A percentile compares a stretch with the other conserved stretches of the same genome.
Evolutionary conservation across 306 rosid genomes (phyloP).

Genomic region (Quercus suber): DNA sequence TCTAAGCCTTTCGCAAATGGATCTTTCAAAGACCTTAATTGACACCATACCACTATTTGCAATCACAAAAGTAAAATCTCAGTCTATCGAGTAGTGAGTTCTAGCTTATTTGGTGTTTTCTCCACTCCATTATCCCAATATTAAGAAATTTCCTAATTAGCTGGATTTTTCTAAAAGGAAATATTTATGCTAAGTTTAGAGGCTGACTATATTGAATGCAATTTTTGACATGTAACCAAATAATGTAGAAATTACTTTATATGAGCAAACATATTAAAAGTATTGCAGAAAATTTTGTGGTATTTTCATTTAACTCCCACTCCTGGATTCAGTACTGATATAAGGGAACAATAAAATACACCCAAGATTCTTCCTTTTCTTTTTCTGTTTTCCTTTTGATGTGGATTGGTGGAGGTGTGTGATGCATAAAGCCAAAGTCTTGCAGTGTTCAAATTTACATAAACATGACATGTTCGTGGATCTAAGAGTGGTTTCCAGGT

Average conservation of each 20-base stretch:
- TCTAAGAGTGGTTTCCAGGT: not conserved
- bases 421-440: not conserved
- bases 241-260: not conserved
- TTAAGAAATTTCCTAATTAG: not conserved
- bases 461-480: not conserved
- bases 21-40: too few relatives aligned
- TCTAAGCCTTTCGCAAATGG: too few relatives aligned
- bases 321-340: not conserved
- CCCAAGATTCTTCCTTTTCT: not conserved
- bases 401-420: not conserved
- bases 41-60: too few relatives aligned
- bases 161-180: not conserved
- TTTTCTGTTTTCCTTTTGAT: not conserved
- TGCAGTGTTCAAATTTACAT: not conserved
- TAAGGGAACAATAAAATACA: not conserved
- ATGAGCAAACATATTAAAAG: not conserved
- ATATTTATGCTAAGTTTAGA: not conserved
- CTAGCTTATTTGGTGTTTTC: not conserved
- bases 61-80: not conserved
- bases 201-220: not conserved
- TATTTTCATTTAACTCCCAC: not conserved
- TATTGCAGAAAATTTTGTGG: not conserved
- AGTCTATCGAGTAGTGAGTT: not conserved
- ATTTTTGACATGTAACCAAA: not conserved
- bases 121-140: not conserved